phyloP scores from a whole-genome alignment of 163 green algal genomes.

The Scenedesmus sp. region DNA sequence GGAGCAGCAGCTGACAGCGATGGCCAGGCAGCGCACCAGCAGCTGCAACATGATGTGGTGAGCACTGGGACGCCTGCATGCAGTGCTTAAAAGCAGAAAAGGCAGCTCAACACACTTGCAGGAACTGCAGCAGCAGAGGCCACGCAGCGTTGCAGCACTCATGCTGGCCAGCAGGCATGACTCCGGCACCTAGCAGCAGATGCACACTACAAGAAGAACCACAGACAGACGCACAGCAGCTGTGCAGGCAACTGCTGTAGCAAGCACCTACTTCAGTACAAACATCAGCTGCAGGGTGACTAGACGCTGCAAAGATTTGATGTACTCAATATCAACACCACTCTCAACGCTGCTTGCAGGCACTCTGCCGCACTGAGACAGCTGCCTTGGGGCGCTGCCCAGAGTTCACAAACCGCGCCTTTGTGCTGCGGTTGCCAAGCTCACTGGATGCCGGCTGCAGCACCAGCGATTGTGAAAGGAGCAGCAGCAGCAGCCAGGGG shows the following conservation, averaged over 20 bases:
- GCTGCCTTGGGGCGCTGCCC: conserved; percentile 55
- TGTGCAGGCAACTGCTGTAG: neutral
- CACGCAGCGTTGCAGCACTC: neutral
- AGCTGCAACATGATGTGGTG: neutral
- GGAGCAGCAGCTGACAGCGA: neutral
- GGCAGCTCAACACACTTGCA: neutral
- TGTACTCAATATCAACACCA: neutral
- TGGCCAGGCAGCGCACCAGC: neutral
- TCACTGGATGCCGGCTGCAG: conserved; percentile 35
- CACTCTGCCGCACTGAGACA: conserved; percentile 66
- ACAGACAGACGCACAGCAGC: neutral
- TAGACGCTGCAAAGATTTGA: neutral
- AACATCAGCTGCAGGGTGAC: neutral
- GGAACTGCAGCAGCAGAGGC: neutral
- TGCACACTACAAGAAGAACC: neutral
- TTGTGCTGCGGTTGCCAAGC: conserved; percentile 64
- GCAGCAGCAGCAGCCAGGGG: conserved; percentile 32
- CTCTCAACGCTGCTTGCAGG: neutral
- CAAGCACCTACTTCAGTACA: neutral
- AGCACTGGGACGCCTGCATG: neutral
- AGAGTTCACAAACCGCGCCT: conserved; percentile 64
- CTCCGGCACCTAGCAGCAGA: neutral
- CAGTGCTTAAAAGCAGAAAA: neutral
- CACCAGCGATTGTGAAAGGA: neutral
- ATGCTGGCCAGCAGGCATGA: neutral